A percentile compares a stretch with the other conserved stretches of the same genome.
phyloP scores from a whole-genome alignment of 129 eudicot genomes.

The Flaveria robusta region DNA sequence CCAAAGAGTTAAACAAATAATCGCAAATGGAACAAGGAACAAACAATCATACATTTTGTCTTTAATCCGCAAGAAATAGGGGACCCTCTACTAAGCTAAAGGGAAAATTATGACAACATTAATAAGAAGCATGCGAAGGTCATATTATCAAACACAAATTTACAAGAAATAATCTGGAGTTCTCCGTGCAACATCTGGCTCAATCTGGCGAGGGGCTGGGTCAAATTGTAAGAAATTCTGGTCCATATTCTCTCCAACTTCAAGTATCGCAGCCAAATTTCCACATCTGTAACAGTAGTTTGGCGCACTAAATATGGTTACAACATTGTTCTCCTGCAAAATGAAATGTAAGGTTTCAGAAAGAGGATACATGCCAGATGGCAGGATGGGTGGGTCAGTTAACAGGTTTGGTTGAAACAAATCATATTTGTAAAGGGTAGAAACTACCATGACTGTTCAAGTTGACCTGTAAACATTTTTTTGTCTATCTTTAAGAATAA shows the following conservation, averaged over 20 bases:
- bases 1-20: background rate
- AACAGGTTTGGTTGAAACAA: background rate
- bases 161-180: conserved; percentile 61
- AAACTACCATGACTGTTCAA: background rate
- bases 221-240: conserved; percentile 59
- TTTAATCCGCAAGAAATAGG: conserved; percentile 10
- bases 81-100: background rate
- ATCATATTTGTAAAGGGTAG: background rate
- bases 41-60: conserved; percentile 26
- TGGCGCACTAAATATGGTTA: conserved; percentile 54
- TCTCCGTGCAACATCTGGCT: conserved; percentile 48
- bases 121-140: conserved; percentile 23
- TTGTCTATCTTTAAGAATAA: background rate
- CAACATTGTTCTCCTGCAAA: conserved; percentile 41
- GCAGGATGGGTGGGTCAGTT: background rate
- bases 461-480: background rate
- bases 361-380: background rate
- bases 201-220: conserved; percentile 62
- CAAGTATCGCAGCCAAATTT: conserved; percentile 52
- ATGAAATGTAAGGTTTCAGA: background rate
- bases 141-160: conserved; percentile 21
- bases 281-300: conserved; percentile 54
- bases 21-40: conserved; percentile 11
- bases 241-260: conserved; percentile 60
- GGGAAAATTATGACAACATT: conserved; percentile 33